A percentile compares a stretch with the other conserved stretches of the same genome.
Evolutionary conservation across 495 filamentous ascomycete genomes (phyloP).

Genomic region (Penicillium arizonense): DNA sequence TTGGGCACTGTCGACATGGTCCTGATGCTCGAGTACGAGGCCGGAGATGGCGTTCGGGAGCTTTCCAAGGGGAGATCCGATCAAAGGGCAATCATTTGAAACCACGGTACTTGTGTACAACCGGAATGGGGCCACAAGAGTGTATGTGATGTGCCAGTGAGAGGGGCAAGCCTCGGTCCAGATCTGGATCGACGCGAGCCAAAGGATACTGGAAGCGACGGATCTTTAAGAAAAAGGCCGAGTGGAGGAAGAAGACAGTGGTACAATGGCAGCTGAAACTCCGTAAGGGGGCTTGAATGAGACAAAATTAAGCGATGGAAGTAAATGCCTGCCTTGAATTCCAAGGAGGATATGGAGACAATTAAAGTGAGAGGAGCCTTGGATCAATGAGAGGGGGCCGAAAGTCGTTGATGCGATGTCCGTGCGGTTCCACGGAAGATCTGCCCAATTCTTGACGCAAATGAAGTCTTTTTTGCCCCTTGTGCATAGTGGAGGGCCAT

Average conservation of each 20-base stretch:
- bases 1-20: slow-evolving; percentile 24
- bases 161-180: slow-evolving; percentile 20
- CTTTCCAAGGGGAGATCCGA: slow-evolving; percentile 6
- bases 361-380: background rate
- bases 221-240: slow-evolving; percentile 1
- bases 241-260: background rate
- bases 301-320: too few relatives aligned
- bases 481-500: background rate
- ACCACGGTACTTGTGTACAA: background rate
- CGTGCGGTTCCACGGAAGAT: slow-evolving; percentile 5
- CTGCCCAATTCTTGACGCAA: background rate
- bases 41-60: background rate
- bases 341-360: too few relatives aligned
- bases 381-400: background rate
- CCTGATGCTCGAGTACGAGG: background rate
- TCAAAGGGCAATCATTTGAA: slow-evolving; percentile 6
- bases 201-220: slow-evolving; percentile 24
- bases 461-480: background rate
- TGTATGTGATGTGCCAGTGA: background rate
- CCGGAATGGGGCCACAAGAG: slow-evolving; percentile 2
- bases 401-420: background rate
- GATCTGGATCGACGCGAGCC: slow-evolving; percentile 20
- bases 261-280: too few relatives aligned
- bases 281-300: too few relatives aligned
- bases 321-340: too few relatives aligned